Conservation (phyloP, 768 basidiomycete species). For the Paxillus rubicundulus region DNA sequence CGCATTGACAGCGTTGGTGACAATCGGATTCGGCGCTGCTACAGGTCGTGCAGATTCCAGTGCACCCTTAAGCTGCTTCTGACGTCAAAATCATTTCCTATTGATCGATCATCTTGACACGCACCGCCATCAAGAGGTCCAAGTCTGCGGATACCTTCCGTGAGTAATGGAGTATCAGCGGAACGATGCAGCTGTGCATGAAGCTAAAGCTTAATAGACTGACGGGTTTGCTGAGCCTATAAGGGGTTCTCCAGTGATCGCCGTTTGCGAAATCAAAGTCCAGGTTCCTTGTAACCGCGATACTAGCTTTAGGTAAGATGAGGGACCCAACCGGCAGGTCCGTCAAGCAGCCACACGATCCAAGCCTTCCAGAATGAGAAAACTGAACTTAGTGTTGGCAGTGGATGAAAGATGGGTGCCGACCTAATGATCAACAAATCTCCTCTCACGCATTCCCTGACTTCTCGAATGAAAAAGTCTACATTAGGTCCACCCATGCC, state of each 20-base stretch:
- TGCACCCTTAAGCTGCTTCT: conserved; percentile 44
- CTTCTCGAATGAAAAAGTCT: conserved; percentile 84
- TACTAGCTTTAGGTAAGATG: conserved; percentile 65
- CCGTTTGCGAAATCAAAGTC: conserved; percentile 68
- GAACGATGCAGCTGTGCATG: neutral
- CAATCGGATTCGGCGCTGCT: conserved; percentile 35
- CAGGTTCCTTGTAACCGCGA: conserved; percentile 71
- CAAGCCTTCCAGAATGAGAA: conserved; percentile 48
- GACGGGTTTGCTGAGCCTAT: conserved; percentile 68
- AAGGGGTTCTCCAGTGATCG: conserved; percentile 43
- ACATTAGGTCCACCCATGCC: conserved; percentile 84
- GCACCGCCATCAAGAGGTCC: conserved; percentile 49
- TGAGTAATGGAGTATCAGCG: conserved; percentile 1
- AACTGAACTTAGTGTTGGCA: neutral
- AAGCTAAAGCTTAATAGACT: conserved; percentile 7
- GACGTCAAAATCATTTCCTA: conserved; percentile 4
- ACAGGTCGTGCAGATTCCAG: conserved; percentile 45
- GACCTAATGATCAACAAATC: conserved; percentile 54
- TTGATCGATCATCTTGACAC: conserved; percentile 14
- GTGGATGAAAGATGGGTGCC: neutral
- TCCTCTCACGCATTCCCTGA: conserved; percentile 68
- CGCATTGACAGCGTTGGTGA: conserved; percentile 58
- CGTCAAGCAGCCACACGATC: conserved; percentile 73
- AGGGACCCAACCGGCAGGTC: conserved; percentile 73
- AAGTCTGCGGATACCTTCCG: conserved; percentile 58